Conservation (phyloP, 2,329 filamentous ascomycete species). For the Diaporthe velutina region DNA sequence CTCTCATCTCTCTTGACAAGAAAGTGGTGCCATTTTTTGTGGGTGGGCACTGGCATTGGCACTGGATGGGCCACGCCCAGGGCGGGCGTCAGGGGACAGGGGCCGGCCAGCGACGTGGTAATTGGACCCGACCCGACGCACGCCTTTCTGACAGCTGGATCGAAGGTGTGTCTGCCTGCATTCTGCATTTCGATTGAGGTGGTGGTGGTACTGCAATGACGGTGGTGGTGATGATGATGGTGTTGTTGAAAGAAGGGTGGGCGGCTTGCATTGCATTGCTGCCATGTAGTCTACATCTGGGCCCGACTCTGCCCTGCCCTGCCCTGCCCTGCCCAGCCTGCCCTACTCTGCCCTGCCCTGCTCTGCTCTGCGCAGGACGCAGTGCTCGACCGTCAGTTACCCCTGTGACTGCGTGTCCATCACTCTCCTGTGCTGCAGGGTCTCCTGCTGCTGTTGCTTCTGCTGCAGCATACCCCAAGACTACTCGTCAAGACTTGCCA, state of each 20-base stretch:
- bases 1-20: slow-evolving; percentile 40
- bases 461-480: not conserved
- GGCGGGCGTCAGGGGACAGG: slow-evolving; percentile 22
- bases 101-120: slow-evolving; percentile 34
- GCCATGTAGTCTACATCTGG: slow-evolving; percentile 6
- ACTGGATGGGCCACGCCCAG: slow-evolving; percentile 24
- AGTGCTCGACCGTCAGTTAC: too few relatives aligned
- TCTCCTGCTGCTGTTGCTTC: not conserved
- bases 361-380: not conserved
- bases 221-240: not conserved
- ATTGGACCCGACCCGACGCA: slow-evolving; percentile 39
- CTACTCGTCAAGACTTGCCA: slow-evolving; percentile 26
- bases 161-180: slow-evolving; percentile 40
- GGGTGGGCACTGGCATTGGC: slow-evolving; percentile 34
- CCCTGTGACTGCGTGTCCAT: not conserved
- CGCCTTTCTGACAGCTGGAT: slow-evolving; percentile 42
- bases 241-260: slow-evolving; percentile 5
- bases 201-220: not conserved
- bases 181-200: slow-evolving; percentile 16
- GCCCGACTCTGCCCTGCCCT: not conserved
- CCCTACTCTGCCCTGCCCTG: not conserved
- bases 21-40: slow-evolving; percentile 44
- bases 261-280: slow-evolving; percentile 15
- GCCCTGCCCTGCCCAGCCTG: too few relatives aligned
- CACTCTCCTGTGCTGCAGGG: slow-evolving; percentile 10